phyloP scores from a whole-genome alignment of 2,329 filamentous ascomycete genomes.

The Cryphonectria nitschkei region DNA sequence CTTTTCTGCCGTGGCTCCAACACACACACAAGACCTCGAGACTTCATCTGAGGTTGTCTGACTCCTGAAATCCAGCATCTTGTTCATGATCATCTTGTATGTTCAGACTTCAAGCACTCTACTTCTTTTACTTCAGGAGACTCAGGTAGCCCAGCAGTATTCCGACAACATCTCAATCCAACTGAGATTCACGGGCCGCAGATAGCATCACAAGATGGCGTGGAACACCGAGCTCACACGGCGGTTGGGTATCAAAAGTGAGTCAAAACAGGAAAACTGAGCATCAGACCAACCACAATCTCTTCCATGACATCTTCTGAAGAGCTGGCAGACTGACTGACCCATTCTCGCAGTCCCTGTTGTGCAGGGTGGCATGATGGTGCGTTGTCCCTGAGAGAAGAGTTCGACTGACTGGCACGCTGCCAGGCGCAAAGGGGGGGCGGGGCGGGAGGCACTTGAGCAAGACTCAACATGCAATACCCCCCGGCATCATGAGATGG shows the following conservation, averaged over 20 bases:
- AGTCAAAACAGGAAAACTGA: not conserved
- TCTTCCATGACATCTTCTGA: not conserved
- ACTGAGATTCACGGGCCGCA: not conserved
- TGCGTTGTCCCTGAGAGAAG: conserved; percentile 8
- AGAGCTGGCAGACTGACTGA: conserved; percentile 31
- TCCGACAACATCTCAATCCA: not conserved
- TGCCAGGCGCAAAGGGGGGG: not conserved
- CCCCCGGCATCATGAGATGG: not conserved
- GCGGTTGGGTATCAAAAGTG: conserved; percentile 27
- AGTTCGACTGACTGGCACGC: conserved; percentile 24
- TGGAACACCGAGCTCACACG: conserved; percentile 31
- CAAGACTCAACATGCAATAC: not conserved
- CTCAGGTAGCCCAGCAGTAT: no score
- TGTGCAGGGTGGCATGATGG: conserved; percentile 79
- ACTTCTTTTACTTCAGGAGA: not conserved
- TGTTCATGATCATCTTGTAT: conserved; percentile 5
- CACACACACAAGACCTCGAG: not conserved
- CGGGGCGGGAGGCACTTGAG: no score
- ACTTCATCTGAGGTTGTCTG: not conserved
- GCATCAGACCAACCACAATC: not conserved
- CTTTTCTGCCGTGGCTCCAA: not conserved
- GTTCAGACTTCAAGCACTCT: not conserved
- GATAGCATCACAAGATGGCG: conserved; percentile 24
- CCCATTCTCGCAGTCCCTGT: conserved; percentile 64
- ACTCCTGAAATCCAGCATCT: not conserved